A percentile compares a stretch with the other conserved stretches of the same genome.
These are phyloP conservation scores for Suhomyces sp. DNA, from an alignment of 805 yeast genomes.

Conservation along the genomic window DNA sequence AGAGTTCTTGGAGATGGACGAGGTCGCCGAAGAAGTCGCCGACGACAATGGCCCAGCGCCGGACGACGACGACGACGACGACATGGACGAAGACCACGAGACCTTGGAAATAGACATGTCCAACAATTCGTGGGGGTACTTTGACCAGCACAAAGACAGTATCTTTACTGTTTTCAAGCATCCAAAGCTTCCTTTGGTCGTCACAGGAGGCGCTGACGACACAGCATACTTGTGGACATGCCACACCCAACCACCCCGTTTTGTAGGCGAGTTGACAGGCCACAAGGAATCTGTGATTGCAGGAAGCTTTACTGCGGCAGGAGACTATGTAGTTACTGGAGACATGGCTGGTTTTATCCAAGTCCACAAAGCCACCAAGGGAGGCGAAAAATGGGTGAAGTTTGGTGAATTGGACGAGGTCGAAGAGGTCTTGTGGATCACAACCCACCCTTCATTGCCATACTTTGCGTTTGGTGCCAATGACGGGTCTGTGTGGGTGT, in stretches of 20 bases:
- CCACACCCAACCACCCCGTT: constrained; percentile 77
- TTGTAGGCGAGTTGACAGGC: constrained; percentile 72
- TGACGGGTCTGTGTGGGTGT: constrained; percentile 95
- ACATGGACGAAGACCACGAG: constrained; percentile 41
- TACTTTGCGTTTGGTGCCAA: constrained; percentile 88
- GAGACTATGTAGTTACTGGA: constrained; percentile 77
- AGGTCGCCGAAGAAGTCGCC: constrained; percentile 34
- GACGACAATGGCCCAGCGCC: constrained; percentile 35
- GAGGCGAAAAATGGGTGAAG: constrained; percentile 80
- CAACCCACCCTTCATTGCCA: constrained; percentile 72
- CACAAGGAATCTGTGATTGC: constrained; percentile 86
- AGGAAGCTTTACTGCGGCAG: constrained; percentile 81
- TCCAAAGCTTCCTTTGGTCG: constrained; percentile 79
- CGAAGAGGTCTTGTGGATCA: constrained; percentile 85
- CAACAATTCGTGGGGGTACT: constrained; percentile 85
- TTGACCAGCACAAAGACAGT: constrained; percentile 88
- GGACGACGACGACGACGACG: constrained; percentile 38
- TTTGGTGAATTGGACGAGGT: constrained; percentile 76
- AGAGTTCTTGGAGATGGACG: constrained; percentile 27
- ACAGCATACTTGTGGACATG: constrained; percentile 90
- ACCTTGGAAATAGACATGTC: constrained; percentile 78
- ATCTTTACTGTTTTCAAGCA: constrained; percentile 79
- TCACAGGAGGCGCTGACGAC: constrained; percentile 96
- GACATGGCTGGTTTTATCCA: constrained; percentile 92
- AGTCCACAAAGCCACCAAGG: constrained; percentile 65